These are phyloP conservation scores for Aureococcus anophagefferens DNA, from an alignment of 108 stramenopile species.

Conservation along the genomic window DNA sequence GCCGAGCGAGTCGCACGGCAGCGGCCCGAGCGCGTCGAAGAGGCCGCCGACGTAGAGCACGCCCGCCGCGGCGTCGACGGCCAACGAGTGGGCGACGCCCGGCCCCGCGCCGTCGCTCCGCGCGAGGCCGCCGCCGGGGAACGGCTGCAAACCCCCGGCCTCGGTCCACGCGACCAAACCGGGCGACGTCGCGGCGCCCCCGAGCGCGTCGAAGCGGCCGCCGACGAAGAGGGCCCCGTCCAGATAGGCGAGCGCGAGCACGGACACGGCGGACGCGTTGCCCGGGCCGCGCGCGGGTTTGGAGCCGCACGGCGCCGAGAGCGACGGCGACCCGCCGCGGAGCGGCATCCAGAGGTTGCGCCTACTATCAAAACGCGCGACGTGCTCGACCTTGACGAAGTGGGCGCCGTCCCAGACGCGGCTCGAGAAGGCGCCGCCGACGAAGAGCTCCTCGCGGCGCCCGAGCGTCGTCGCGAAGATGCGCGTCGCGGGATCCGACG, in stretches of 20 bases:
- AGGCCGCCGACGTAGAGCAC: slow-evolving; percentile 78
- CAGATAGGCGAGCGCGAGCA: neutral
- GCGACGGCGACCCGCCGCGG: slow-evolving; percentile 21
- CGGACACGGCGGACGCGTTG: neutral
- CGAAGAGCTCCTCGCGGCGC: slow-evolving; percentile 67
- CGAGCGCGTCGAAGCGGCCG: slow-evolving; percentile 77
- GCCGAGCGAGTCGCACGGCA: slow-evolving; percentile 60
- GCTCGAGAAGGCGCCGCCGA: slow-evolving; percentile 80
- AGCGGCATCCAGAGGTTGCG: slow-evolving; percentile 76
- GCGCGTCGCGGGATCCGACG: slow-evolving; percentile 34
- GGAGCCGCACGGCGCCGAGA: neutral
- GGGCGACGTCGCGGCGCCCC: slow-evolving; percentile 66
- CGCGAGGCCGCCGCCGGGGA: slow-evolving; percentile 71
- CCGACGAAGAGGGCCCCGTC: slow-evolving; percentile 70
- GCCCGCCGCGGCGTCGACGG: slow-evolving; percentile 67
- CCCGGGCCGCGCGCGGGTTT: too few species aligned
- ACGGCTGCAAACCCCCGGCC: slow-evolving; percentile 66
- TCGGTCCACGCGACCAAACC: slow-evolving; percentile 72
- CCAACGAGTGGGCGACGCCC: slow-evolving; percentile 54
- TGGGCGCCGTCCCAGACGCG: slow-evolving; percentile 86
- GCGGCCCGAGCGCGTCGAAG: slow-evolving; percentile 62
- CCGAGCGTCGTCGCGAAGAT: slow-evolving; percentile 71
- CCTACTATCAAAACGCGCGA: slow-evolving; percentile 73
- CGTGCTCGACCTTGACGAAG: slow-evolving; percentile 85
- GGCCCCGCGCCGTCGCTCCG: slow-evolving; percentile 63